Base-by-base conservation (phyloP, 306 rosid species). In the Oemleria cerasiformis region DNA sequence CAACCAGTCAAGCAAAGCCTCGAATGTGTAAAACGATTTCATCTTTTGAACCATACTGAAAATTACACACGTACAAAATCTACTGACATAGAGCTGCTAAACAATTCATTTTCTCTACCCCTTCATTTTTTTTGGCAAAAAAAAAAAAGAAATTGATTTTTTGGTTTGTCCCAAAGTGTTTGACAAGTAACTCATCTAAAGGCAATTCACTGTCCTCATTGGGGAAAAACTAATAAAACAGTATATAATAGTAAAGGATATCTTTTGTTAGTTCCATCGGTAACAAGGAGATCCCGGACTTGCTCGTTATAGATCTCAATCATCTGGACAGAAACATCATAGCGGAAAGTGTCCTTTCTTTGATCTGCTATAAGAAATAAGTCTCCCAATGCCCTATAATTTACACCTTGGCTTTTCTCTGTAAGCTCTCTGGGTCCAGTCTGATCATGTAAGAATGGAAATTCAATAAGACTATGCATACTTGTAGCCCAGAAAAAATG, bases 281-380 rank as follows among this genome's bases (percentile, higher is more conserved):
- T 74, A 75, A 88, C 89, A 76, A 93, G 89, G 73, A 93, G 90
- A 82, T 93, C 98, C 68, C 98, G 83, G 71, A 93, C 98, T 93
- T 90, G 98, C 86, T 93, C 98, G 4, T 93, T 93, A 65, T 93
- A 93, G 65, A 93, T 93, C 86, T 93, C 98, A 75, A 93, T 91
- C 98, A 93, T 93, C 80, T 93, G 98, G 58, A 93, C 97, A 20
- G 88, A 87, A 73, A 93, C 94, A 62, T 90, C 92, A 54, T 90
- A 90, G 77, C 58, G 78, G 59, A 90, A 90, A 68, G 94, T 87
- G 68, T 90, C 96, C 70, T 65, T 87, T 79, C 98, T 86, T 82
- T 88, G 94, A 77, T 84, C 87, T 70, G 97, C 96, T 61, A 87
- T 81, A 40, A 63, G 77, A 80, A 93, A 93, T 84, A 93, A 81